Percentiles rank a stretch among this genome's conserved stretches.
These are phyloP conservation scores for Daldinia vernicosa DNA, from an alignment of 495 filamentous ascomycete genomes.

Conservation along the genomic window DNA sequence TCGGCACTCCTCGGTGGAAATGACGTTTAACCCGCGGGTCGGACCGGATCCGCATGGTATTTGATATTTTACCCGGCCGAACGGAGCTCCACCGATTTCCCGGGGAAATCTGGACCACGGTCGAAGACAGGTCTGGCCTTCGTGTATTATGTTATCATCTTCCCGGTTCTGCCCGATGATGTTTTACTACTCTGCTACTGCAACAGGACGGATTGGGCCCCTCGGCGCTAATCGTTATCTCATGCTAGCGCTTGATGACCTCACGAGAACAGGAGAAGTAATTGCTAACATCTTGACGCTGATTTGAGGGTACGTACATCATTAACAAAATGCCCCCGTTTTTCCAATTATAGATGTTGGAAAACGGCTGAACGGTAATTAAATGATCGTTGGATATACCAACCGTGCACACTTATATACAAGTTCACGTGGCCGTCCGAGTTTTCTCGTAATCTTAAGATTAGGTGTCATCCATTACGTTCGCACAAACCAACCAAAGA, in stretches of 20 bases:
- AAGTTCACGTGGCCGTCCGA: slow-evolving; percentile 20
- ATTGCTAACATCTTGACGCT: slow-evolving; percentile 18
- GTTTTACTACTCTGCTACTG: slow-evolving; percentile 23
- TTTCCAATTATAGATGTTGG: neutral
- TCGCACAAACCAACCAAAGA: neutral
- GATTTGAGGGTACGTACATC: slow-evolving; percentile 25
- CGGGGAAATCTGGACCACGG: slow-evolving; percentile 36
- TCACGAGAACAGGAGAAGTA: slow-evolving; percentile 23
- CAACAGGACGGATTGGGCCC: slow-evolving; percentile 20
- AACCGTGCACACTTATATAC: neutral
- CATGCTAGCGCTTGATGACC: slow-evolving; percentile 20
- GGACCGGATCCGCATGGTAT: slow-evolving; percentile 32
- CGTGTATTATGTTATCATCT: slow-evolving; percentile 22
- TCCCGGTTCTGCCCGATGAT: slow-evolving; percentile 33
- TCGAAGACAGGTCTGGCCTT: slow-evolving; percentile 22
- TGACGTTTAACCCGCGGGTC: slow-evolving; percentile 37
- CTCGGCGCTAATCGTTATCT: slow-evolving; percentile 18
- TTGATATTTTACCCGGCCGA: slow-evolving; percentile 22
- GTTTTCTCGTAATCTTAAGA: slow-evolving; percentile 20
- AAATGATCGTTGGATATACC: slow-evolving; percentile 13
- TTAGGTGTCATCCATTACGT: slow-evolving; percentile 29
- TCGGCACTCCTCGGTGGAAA: slow-evolving; percentile 25
- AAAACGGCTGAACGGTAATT: slow-evolving; percentile 7
- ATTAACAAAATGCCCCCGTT: neutral
- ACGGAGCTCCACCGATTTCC: slow-evolving; percentile 31